Evolutionary conservation across 2,329 filamentous ascomycete genomes (phyloP).

Genomic region (Aspergillus sp.): DNA sequence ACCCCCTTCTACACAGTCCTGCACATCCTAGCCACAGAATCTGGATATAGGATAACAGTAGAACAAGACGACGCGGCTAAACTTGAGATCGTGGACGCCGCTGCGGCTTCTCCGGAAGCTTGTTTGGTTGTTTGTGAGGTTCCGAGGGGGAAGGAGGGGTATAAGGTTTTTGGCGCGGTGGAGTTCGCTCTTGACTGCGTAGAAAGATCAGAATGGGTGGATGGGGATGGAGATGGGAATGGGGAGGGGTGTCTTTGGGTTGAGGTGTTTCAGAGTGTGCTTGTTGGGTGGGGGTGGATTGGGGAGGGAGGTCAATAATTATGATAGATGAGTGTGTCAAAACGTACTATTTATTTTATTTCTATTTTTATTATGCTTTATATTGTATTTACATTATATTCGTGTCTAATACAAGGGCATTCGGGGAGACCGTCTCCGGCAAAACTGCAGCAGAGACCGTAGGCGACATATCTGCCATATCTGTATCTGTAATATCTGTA

Average conservation of each 20-base stretch:
- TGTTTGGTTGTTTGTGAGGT: background rate
- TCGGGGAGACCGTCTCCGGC: background rate
- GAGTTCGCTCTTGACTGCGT: background rate
- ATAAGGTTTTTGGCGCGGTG: background rate
- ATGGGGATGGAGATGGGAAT: background rate
- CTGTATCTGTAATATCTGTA: no score
- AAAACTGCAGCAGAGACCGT: no score
- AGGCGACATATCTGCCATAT: no score
- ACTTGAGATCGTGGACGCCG: background rate
- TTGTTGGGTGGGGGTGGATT: background rate
- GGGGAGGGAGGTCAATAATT: no score
- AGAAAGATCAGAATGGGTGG: no score
- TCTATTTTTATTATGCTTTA: no score
- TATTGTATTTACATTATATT: background rate
- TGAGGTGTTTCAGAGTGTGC: background rate
- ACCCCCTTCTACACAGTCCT: background rate
- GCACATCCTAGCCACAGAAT: background rate
- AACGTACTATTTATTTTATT: no score
- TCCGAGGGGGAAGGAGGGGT: background rate
- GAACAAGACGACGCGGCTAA: background rate
- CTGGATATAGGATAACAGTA: background rate
- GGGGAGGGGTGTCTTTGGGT: background rate
- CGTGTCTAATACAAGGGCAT: background rate
- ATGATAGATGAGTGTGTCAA: no score
- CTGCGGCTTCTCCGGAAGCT: fast-evolving